Base-by-base conservation (phyloP, 2,329 filamentous ascomycete genomes). In the Trichoderma aggressivum region DNA sequence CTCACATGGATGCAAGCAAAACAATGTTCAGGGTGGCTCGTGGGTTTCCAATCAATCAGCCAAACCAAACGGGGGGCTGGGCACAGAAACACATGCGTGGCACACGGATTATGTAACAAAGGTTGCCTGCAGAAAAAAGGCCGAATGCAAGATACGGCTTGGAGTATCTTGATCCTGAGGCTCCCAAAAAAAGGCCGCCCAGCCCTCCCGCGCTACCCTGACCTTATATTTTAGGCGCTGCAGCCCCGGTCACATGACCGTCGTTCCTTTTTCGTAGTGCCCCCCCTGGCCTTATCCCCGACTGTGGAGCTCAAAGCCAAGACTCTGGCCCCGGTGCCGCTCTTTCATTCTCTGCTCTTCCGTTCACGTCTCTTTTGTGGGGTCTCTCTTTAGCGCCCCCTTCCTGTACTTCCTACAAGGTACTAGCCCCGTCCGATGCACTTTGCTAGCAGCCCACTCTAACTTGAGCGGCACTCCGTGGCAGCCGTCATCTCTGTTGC, bases 101-200 rank as follows among this genome's bases (percentile, higher is more conserved):
- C 43, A 10, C 16, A 10, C 53, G n/a, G 70, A 50, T 72, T 72
- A 72, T 63, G 65, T 72, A 69, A 72, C 34, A 28, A 72, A 47
- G 65, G 65, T n/a, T 69, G 59, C 56, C 26, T 71, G 47, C 50
- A 70, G 68, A 59, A 69, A 68, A 66, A 69, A 59, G 68, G 65
- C 65, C 70, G 70, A 71, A 71, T 70, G 70, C 65, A 70, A 72
- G 65, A 70, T 71, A 55, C 63, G 70, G 63, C 43, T 32, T 61
- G 55, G 12, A 30, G 32, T 68, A 68, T 60, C 65, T 68, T 60
- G 65, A 68, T 68, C 65, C 65, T 68, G 65, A 68, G 65, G 65
- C 65, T 68, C 55, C 39, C 39, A 47, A 36, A 56, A 55, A 62
- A 28, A 43, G 43, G 55, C 64, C 64, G 39, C 55, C 28, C 28